These are phyloP conservation scores for Mycena rosella DNA, from an alignment of 768 basidiomycete genomes.

Conservation along the genomic window DNA sequence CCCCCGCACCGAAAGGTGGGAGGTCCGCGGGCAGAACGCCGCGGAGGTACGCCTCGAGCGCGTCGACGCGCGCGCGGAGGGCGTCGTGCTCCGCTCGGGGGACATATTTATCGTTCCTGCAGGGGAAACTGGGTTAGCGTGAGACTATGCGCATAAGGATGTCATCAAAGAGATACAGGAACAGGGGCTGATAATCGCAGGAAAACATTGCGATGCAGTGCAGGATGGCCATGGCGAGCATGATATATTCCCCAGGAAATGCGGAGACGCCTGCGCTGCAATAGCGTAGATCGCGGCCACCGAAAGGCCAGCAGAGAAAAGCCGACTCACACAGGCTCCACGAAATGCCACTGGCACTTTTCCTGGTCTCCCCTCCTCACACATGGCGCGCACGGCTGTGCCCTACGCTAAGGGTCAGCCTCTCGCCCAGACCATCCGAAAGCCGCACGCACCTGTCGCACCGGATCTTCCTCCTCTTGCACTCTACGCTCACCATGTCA, in stretches of 20 bases:
- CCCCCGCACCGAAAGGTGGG: background rate
- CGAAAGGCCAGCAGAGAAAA: background rate
- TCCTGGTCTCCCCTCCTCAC: constrained; percentile 82
- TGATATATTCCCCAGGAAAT: no score
- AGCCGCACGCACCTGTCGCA: constrained; percentile 75
- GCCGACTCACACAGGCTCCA: constrained; percentile 80
- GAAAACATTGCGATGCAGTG: no score
- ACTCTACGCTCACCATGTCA: constrained; percentile 62
- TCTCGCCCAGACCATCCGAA: background rate
- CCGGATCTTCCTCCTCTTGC: constrained; percentile 89
- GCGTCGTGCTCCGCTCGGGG: constrained; percentile 83
- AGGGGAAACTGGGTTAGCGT: constrained; percentile 13
- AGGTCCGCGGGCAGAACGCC: background rate
- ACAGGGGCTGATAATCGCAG: no score
- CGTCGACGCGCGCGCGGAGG: constrained; percentile 73
- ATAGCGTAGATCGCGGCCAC: no score
- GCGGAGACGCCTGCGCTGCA: no score
- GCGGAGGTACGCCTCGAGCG: constrained; percentile 60
- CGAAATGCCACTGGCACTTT: constrained; percentile 86
- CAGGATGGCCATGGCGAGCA: no score
- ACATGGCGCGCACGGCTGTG: constrained; percentile 87
- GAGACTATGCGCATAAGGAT: constrained; percentile 7
- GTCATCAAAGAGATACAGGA: constrained; percentile 7
- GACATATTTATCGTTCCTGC: constrained; percentile 81
- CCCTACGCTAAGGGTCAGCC: constrained; percentile 52